These are phyloP conservation scores for Fusarium virguliforme DNA, from an alignment of 2,329 filamentous ascomycete genomes.

Conservation along the genomic window DNA sequence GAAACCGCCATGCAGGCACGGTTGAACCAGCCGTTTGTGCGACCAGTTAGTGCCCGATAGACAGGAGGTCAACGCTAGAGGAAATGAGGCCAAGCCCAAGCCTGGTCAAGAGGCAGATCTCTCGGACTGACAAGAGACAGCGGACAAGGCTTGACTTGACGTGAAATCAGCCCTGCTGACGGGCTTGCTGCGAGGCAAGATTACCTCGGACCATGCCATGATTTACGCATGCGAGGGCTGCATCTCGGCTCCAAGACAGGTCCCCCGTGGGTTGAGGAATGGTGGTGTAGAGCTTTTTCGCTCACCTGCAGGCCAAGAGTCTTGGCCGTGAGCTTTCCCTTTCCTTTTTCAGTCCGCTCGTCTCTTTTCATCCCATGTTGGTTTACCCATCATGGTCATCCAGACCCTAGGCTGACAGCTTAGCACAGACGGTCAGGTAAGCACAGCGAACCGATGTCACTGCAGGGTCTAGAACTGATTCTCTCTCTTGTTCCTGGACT, in stretches of 20 bases:
- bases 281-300: conserved; percentile 17
- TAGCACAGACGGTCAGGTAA: conserved; percentile 11
- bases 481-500: conserved; percentile 12
- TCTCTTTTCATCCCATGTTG: not conserved
- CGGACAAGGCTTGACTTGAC: conserved; percentile 6
- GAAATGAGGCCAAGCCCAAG: conserved; percentile 12
- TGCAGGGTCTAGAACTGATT: not conserved
- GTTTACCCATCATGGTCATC: not conserved
- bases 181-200: conserved; percentile 27
- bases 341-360: not conserved
- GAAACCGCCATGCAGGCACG: conserved; percentile 10
- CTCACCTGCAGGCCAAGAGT: conserved; percentile 12
- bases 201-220: conserved; percentile 24
- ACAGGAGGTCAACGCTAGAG: not conserved
- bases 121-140: conserved; percentile 11
- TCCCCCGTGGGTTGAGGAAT: conserved; percentile 7
- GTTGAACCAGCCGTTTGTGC: conserved; percentile 6
- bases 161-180: conserved; percentile 18
- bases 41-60: not conserved
- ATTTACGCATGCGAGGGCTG: conserved; percentile 25
- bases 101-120: not conserved
- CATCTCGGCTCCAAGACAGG: conserved; percentile 21
- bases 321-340: conserved; percentile 13
- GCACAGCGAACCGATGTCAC: conserved; percentile 13
- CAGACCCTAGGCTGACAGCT: not conserved